A percentile compares a stretch with the other conserved stretches of the same genome.
phyloP scores from a whole-genome alignment of 2,329 filamentous ascomycete species.

The Botrytis pseudocinerea region DNA sequence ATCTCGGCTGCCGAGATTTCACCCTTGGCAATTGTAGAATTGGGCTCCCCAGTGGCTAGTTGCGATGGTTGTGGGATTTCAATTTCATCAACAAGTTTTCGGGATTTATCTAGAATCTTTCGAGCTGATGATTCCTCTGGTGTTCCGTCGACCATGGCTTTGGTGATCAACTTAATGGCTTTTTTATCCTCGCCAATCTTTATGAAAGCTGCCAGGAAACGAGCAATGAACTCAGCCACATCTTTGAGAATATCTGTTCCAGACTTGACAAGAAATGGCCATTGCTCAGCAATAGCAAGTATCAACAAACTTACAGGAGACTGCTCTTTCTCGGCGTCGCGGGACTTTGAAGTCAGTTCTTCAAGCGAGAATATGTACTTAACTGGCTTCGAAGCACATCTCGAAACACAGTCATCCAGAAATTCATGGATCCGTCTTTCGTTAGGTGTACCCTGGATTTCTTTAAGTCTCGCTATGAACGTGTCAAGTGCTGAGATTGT shows the following conservation, averaged over 20 bases:
- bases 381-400: constrained; percentile 74
- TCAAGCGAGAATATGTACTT: constrained; percentile 77
- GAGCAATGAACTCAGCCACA: constrained; percentile 59
- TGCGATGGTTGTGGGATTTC: constrained; percentile 28
- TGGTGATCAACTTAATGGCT: constrained; percentile 48
- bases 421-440: constrained; percentile 62
- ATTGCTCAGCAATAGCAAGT: constrained; percentile 73
- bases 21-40: constrained; percentile 10
- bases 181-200: constrained; percentile 52
- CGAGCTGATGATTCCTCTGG: constrained; percentile 43
- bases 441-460: constrained; percentile 37
- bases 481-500: constrained; percentile 49
- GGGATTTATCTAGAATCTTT: constrained; percentile 34
- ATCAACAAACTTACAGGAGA: constrained; percentile 61
- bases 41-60: neutral
- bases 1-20: constrained; percentile 27
- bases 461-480: constrained; percentile 45
- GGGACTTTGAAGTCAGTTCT: constrained; percentile 48
- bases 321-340: constrained; percentile 37
- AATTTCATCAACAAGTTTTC: constrained; percentile 36
- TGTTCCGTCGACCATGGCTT: constrained; percentile 45
- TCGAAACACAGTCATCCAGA: constrained; percentile 78
- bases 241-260: constrained; percentile 48
- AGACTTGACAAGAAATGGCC: constrained; percentile 64
- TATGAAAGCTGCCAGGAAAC: constrained; percentile 56